A percentile compares a stretch with the other conserved stretches of the same genome.
Evolutionary conservation across 2,329 filamentous ascomycete species (phyloP).

Genomic region (Simplicillium aogashimaense): DNA sequence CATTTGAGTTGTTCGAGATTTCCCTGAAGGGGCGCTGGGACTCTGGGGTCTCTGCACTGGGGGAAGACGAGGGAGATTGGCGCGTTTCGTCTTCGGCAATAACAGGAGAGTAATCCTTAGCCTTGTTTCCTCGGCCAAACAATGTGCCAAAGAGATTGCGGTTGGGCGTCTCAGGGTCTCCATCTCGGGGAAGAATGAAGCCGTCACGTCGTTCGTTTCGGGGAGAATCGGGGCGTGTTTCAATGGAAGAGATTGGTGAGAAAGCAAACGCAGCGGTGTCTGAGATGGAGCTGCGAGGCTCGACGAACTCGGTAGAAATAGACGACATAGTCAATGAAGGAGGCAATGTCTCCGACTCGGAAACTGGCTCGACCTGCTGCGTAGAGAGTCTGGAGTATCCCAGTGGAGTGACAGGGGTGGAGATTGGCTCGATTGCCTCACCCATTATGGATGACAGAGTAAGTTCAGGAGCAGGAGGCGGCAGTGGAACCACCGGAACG

Average conservation of each 20-base stretch:
- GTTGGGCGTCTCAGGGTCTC: conserved; percentile 28
- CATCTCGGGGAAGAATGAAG: conserved; percentile 44
- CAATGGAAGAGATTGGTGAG: conserved; percentile 29
- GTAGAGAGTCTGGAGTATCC: conserved; percentile 9
- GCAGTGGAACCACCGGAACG: conserved; percentile 3
- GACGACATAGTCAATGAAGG: conserved; percentile 12
- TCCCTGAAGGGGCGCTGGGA: conserved; percentile 51
- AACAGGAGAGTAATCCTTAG: conserved; percentile 28
- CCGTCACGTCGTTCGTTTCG: conserved; percentile 44
- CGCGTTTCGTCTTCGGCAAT: conserved; percentile 58
- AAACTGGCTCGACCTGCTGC: conserved; percentile 11
- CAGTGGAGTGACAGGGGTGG: conserved; percentile 12
- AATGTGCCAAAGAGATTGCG: conserved; percentile 31
- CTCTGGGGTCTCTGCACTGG: conserved; percentile 37
- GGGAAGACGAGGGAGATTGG: conserved; percentile 35
- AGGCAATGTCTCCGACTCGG: conserved; percentile 8
- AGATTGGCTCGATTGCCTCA: conserved; percentile 25
- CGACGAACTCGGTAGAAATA: conserved; percentile 7
- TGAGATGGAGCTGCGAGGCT: conserved; percentile 1
- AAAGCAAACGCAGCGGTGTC: conserved; percentile 11
- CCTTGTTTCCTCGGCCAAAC: conserved; percentile 31
- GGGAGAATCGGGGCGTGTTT: conserved; percentile 34
- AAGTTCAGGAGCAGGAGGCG: conserved; percentile 8
- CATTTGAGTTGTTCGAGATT: conserved; percentile 47
- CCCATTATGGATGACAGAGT: conserved; percentile 19